Evolutionary conservation across 1,139 yeast genomes (phyloP).

Genomic region (Blastobotrys ciferrii): DNA sequence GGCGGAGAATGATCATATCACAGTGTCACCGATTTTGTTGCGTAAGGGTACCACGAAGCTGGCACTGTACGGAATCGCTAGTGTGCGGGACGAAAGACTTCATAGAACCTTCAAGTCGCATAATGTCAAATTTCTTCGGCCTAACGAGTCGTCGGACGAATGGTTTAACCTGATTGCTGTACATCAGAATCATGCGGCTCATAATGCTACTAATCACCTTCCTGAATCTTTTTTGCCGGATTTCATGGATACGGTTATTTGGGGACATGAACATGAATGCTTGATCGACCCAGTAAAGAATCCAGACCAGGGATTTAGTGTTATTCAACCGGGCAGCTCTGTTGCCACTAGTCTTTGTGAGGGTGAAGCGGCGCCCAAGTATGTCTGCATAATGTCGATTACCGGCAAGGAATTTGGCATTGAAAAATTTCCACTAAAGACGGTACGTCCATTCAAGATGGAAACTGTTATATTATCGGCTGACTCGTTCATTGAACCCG

Average conservation of each 20-base stretch:
- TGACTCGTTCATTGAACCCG: slow-evolving; percentile 57
- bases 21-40: slow-evolving; percentile 73
- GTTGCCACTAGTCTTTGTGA: slow-evolving; percentile 88
- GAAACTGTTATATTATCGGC: slow-evolving; percentile 56
- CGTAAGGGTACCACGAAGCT: slow-evolving; percentile 79
- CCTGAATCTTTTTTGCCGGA: slow-evolving; percentile 84
- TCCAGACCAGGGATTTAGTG: slow-evolving; percentile 67
- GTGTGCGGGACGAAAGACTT: slow-evolving; percentile 84
- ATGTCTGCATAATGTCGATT: slow-evolving; percentile 67
- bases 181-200: slow-evolving; percentile 85
- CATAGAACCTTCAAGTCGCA: slow-evolving; percentile 81
- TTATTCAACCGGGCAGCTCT: slow-evolving; percentile 91
- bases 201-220: slow-evolving; percentile 74
- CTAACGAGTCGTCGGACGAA: slow-evolving; percentile 49
- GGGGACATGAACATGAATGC: slow-evolving; percentile 99
- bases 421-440: slow-evolving; percentile 62
- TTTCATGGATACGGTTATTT: slow-evolving; percentile 75
- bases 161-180: slow-evolving; percentile 88
- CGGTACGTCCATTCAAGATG: slow-evolving; percentile 84
- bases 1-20: slow-evolving; percentile 68
- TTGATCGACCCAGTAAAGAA: slow-evolving; percentile 67
- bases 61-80: slow-evolving; percentile 86
- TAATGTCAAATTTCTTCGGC: slow-evolving; percentile 73
- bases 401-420: slow-evolving; percentile 58
- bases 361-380: slow-evolving; percentile 76